These are phyloP conservation scores for Carex pumila DNA, from an alignment of 176 grass and related monocot genomes.

Conservation along the genomic window DNA sequence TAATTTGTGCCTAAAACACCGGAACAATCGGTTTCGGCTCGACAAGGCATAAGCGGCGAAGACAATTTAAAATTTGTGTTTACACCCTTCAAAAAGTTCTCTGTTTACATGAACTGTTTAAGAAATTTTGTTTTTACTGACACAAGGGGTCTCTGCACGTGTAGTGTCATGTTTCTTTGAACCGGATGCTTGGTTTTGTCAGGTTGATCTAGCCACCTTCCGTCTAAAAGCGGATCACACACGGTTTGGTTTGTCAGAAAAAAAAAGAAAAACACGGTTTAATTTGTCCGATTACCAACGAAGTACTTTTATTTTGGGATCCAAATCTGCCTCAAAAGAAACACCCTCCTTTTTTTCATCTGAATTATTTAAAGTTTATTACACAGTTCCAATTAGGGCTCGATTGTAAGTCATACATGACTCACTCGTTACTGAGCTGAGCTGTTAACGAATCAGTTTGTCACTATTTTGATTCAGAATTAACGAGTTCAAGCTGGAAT, in stretches of 20 bases:
- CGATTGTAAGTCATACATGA: too few relatives aligned
- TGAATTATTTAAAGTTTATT: too few relatives aligned
- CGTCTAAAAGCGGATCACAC: not conserved
- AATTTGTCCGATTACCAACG: too few relatives aligned
- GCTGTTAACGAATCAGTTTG: too few relatives aligned
- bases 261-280: too few relatives aligned
- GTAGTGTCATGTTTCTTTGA: not conserved
- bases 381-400: too few relatives aligned
- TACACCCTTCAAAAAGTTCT: not conserved
- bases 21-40: constrained; percentile 1
- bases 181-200: not conserved
- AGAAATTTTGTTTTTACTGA: not conserved
- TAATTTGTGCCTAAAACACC: constrained; percentile 7
- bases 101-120: not conserved
- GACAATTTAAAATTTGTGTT: not conserved
- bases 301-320: too few relatives aligned
- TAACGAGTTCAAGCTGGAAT: too few relatives aligned
- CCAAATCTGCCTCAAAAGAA: too few relatives aligned
- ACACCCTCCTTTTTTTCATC: too few relatives aligned
- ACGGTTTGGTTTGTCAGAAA: not conserved
- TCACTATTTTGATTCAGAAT: too few relatives aligned
- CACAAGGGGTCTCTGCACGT: not conserved
- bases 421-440: too few relatives aligned
- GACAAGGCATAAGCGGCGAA: not conserved
- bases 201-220: not conserved